Conservation (phyloP, 768 basidiomycete genomes). For the Rhizopogon roseolus region DNA sequence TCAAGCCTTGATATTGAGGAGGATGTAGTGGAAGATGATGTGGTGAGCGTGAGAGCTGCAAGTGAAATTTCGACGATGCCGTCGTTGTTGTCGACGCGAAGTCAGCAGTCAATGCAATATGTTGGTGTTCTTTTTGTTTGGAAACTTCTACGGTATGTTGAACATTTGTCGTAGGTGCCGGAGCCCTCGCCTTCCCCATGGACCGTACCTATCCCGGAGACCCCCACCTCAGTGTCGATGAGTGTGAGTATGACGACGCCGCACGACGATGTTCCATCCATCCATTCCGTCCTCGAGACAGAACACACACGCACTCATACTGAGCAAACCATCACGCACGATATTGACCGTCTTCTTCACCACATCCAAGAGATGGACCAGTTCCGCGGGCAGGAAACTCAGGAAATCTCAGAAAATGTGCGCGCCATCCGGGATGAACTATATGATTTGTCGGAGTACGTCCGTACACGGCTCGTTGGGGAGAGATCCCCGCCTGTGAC, state of each 20-base stretch:
- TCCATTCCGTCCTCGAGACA: slow-evolving; percentile 41
- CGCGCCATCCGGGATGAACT: slow-evolving; percentile 68
- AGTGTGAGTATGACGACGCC: slow-evolving; percentile 51
- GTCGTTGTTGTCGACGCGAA: slow-evolving; percentile 47
- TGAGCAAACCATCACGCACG: slow-evolving; percentile 45
- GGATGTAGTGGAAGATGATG: slow-evolving; percentile 29
- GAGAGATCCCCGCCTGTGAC: slow-evolving; percentile 13
- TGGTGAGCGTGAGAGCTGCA: slow-evolving; percentile 11
- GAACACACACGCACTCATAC: slow-evolving; percentile 33
- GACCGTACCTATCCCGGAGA: slow-evolving; percentile 24
- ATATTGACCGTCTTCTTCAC: slow-evolving; percentile 46
- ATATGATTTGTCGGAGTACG: slow-evolving; percentile 52
- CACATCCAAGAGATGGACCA: slow-evolving; percentile 62
- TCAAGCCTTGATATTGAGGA: slow-evolving; percentile 40
- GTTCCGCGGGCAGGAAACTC: slow-evolving; percentile 56
- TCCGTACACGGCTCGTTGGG: slow-evolving; percentile 36
- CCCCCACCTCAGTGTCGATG: slow-evolving; percentile 34
- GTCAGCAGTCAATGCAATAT: slow-evolving; percentile 20
- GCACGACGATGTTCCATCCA: slow-evolving; percentile 41
- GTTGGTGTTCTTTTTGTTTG: slow-evolving; percentile 26
- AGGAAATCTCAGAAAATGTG: slow-evolving; percentile 62
- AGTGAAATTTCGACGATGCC: slow-evolving; percentile 50
- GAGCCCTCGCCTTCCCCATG: slow-evolving; percentile 22
- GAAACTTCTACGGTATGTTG: slow-evolving; percentile 8
- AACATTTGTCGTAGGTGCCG: slow-evolving; percentile 23